A percentile compares a stretch with the other conserved stretches of the same genome.
Evolutionary conservation across 257 asterid species (phyloP).

Genomic region (Ophiorrhiza pumila): DNA sequence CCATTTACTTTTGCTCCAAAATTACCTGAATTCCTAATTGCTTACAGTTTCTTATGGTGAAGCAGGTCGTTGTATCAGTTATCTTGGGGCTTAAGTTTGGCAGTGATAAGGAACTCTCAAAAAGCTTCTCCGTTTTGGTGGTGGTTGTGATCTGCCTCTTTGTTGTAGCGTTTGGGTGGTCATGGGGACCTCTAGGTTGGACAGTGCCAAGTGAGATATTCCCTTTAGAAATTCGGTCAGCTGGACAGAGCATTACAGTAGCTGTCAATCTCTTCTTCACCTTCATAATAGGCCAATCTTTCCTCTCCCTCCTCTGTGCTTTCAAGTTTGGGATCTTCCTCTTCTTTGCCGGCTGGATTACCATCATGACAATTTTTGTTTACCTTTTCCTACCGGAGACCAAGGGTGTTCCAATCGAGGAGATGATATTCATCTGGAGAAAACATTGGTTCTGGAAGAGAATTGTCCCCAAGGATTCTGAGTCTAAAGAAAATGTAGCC

Average conservation of each 20-base stretch:
- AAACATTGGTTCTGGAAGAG: constrained; percentile 90
- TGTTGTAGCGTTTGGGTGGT: constrained; percentile 79
- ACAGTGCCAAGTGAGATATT: constrained; percentile 93
- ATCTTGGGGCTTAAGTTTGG: constrained; percentile 61
- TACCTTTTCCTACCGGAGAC: constrained; percentile 80
- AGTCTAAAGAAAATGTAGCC: constrained; percentile 9
- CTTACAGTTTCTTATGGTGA: background rate
- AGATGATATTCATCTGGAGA: constrained; percentile 62
- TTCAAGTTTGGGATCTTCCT: constrained; percentile 81
- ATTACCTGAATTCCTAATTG: constrained; percentile 2
- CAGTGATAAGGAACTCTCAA: constrained; percentile 51
- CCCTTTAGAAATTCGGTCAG: constrained; percentile 75
- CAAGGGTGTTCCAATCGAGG: constrained; percentile 82
- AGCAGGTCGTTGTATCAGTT: constrained; percentile 54
- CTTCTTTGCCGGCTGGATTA: constrained; percentile 74
- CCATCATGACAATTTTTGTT: constrained; percentile 69
- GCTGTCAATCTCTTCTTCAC: constrained; percentile 77
- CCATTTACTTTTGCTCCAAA: background rate
- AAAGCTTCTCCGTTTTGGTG: constrained; percentile 51
- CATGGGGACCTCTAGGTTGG: constrained; percentile 96
- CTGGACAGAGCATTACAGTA: constrained; percentile 90
- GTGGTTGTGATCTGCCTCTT: constrained; percentile 66
- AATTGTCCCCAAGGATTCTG: constrained; percentile 22
- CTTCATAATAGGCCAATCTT: constrained; percentile 63
- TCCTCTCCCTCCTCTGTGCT: constrained; percentile 66